These are phyloP conservation scores for Daucus carota DNA, from an alignment of 129 eudicot genomes.

Conservation along the genomic window DH1_v3.0 NC_030382.2:39961001-39961500, in stretches of 20 bases:
- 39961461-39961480: slow-evolving; percentile 47
- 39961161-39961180: no score
- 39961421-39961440: slow-evolving; percentile 97
- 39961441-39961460: slow-evolving; percentile 87
- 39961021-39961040: neutral
- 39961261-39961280: slow-evolving; percentile 84
- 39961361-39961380: slow-evolving; percentile 70
- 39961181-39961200: slow-evolving; percentile 78
- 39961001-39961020: neutral
- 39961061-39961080: neutral
- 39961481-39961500: neutral
- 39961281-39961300: slow-evolving; percentile 87
- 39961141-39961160: slow-evolving; percentile 46
- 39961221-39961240: slow-evolving; percentile 24
- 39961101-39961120: neutral
- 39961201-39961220: slow-evolving; percentile 53
- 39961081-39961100: neutral
- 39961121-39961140: neutral
- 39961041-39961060: neutral
- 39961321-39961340: slow-evolving; percentile 92
- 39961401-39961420: slow-evolving; percentile 80
- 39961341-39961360: slow-evolving; percentile 81
- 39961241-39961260: slow-evolving; percentile 48
- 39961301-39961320: slow-evolving; percentile 96
- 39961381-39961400: slow-evolving; percentile 59